Percentiles rank a stretch among this genome's conserved stretches.
Conservation (phyloP, 176 grass and related monocot genomes). For the Zizania latifolia region DNA sequence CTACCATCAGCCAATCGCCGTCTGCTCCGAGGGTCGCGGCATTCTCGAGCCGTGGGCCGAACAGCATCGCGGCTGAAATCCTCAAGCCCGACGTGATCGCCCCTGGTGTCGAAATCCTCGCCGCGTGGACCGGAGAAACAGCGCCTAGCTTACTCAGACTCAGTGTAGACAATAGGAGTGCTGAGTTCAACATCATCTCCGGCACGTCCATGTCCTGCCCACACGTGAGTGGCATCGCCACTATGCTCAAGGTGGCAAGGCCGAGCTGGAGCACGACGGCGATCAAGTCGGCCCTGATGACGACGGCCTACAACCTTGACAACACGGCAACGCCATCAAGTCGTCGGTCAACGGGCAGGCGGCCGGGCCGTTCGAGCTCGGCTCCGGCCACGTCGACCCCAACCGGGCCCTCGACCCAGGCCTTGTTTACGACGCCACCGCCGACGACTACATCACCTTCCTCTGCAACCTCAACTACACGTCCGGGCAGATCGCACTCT, state of each 20-base stretch:
- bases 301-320: constrained; percentile 49
- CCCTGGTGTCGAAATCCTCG: constrained; percentile 43
- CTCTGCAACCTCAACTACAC: constrained; percentile 44
- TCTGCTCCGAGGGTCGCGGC: constrained; percentile 35
- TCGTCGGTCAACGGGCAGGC: constrained; percentile 16
- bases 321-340: constrained; percentile 17
- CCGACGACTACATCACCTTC: constrained; percentile 55
- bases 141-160: constrained; percentile 34
- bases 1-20: constrained; percentile 23
- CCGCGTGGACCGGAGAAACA: constrained; percentile 40
- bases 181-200: constrained; percentile 63
- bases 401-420: constrained; percentile 39
- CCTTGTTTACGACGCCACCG: constrained; percentile 34
- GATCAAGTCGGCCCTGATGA: constrained; percentile 52
- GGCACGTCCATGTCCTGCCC: constrained; percentile 68
- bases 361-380: constrained; percentile 27
- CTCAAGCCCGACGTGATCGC: constrained; percentile 55
- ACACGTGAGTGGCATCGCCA: constrained; percentile 61
- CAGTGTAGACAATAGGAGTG: constrained; percentile 26
- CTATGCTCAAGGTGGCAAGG: constrained; percentile 27
- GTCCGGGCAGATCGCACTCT: constrained; percentile 32
- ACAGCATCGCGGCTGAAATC: constrained; percentile 19
- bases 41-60: constrained; percentile 50
- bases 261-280: constrained; percentile 36
- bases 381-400: constrained; percentile 39